Percentiles rank a stretch among this genome's conserved stretches.
Evolutionary conservation across 495 filamentous ascomycete species (phyloP).

Genomic region (Penicillium atrosanguineum): DNA sequence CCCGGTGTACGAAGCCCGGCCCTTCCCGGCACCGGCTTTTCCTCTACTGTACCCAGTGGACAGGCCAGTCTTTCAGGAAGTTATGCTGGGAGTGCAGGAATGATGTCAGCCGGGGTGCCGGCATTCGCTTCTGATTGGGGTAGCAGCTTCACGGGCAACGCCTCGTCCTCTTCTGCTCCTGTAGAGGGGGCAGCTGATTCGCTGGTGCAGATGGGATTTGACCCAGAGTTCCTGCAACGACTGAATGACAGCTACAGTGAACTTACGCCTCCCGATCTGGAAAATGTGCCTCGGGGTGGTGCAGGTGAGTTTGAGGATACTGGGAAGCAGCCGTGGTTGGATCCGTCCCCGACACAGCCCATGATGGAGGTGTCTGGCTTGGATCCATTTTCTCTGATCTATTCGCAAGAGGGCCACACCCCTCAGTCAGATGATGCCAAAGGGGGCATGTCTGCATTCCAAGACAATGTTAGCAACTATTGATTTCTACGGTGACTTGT

Average conservation of each 20-base stretch:
- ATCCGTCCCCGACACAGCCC: conserved; percentile 13
- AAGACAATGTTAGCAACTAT: conserved; percentile 7
- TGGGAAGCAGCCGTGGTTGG: conserved; percentile 22
- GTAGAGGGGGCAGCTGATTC: conserved; percentile 32
- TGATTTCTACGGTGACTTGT: conserved; percentile 9
- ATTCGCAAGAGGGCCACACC: conserved; percentile 17
- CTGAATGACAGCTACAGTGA: conserved; percentile 38
- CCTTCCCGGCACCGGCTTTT: conserved; percentile 34
- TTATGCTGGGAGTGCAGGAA: conserved; percentile 38
- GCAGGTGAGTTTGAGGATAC: conserved; percentile 5
- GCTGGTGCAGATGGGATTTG: conserved; percentile 45
- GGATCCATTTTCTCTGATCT: conserved; percentile 11
- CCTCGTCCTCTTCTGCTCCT: conserved; percentile 36
- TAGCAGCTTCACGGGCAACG: conserved; percentile 26
- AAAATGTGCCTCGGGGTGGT: conserved; percentile 21
- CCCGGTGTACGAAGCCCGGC: conserved; percentile 39
- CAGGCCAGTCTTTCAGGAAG: conserved; percentile 41
- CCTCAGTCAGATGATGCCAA: conserved; percentile 21
- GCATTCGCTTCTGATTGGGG: conserved; percentile 40
- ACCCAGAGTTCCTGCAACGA: conserved; percentile 40
- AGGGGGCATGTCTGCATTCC: conserved; percentile 15
- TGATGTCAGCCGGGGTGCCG: conserved; percentile 29
- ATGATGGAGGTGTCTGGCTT: conserved; percentile 10
- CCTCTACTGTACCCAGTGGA: conserved; percentile 35
- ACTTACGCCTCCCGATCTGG: conserved; percentile 24